These are phyloP conservation scores for Conticribra weissflogii DNA, from an alignment of 108 stramenopile species.

Conservation along the genomic window DNA sequence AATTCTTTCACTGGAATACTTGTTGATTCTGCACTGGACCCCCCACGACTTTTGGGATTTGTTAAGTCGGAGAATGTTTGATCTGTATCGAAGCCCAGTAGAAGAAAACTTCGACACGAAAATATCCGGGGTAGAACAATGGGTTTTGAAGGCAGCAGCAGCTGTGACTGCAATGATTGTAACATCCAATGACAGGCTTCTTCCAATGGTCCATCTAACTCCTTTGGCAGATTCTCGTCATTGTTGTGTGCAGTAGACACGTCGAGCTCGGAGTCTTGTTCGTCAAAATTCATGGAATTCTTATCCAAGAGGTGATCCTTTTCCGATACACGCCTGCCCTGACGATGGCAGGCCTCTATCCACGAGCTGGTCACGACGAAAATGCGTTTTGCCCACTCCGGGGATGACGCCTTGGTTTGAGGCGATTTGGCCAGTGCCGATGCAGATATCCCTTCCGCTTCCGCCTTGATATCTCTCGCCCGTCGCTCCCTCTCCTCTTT, in stretches of 20 bases:
- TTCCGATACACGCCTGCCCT: slow-evolving; percentile 26
- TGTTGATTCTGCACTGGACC: background rate
- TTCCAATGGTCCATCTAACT: slow-evolving; percentile 16
- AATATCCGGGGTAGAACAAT: slow-evolving; percentile 22
- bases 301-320: slow-evolving; percentile 6
- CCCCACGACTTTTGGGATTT: too few species aligned
- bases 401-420: too few species aligned
- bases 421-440: too few species aligned
- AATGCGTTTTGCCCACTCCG: slow-evolving; percentile 16
- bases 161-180: background rate
- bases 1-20: background rate
- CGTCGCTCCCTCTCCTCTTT: too few species aligned
- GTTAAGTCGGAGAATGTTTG: too few species aligned
- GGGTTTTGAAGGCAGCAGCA: too few species aligned
- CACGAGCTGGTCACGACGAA: slow-evolving; percentile 31
- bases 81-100: slow-evolving; percentile 49
- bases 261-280: background rate
- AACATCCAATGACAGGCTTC: slow-evolving; percentile 39
- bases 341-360: slow-evolving; percentile 32
- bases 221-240: slow-evolving; percentile 11
- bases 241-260: background rate
- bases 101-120: slow-evolving; percentile 27
- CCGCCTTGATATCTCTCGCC: slow-evolving; percentile 9
- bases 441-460: too few species aligned
- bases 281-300: background rate